Evolutionary conservation across 2,329 filamentous ascomycete species (phyloP), one percentile per base, ranked within the genome.

Genomic region (Trichoderma sp.): DNA sequence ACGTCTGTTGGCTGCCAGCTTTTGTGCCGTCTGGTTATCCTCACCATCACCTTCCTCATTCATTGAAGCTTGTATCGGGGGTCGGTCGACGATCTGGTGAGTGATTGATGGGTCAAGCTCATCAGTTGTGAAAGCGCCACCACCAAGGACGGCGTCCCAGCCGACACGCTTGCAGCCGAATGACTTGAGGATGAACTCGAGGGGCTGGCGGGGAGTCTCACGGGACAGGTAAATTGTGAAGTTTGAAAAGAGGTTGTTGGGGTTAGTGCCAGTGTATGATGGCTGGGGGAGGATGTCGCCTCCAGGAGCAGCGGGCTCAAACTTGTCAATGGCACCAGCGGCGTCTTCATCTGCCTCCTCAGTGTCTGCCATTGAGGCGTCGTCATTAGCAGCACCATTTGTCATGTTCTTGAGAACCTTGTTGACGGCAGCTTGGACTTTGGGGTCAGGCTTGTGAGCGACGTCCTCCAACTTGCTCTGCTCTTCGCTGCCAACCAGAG

Each of bases 161-260:
- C 95, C 97, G 79, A 99, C 93, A 62, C 96, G 91, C 87, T 96
- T 98, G 88, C 96, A 98, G 78, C 97, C 97, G 82, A 98, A 99
- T 3, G 96, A 91, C 82, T 95, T 93, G 71, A 99, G 90, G 73
- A 99, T 90, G 82, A 99, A 98, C 84, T 99, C 97, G 27, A 99
- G 88, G 3, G 97, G 92, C 78, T 95, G 93, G 78, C 95, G 91
- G 16, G 97, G 97, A 4, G 96, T 95, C 86, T 99, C 97, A 80
- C 97, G 93, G 50, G 96, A 98, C 60, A 99, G 90, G 86, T 93
- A 99, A 86, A 99, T 92, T 38, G 95, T 98, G 85, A 93, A 95
- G 76, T 94, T 92, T 38, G 94, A 91, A 84, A 98, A 98, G 50
- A 99, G 89, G n/a, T 90, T 89, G 33, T 91, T 91, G 21, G 92